phyloP scores from a whole-genome alignment of 140 eudicot species.

The Erigeron philadelphicus region DNA sequence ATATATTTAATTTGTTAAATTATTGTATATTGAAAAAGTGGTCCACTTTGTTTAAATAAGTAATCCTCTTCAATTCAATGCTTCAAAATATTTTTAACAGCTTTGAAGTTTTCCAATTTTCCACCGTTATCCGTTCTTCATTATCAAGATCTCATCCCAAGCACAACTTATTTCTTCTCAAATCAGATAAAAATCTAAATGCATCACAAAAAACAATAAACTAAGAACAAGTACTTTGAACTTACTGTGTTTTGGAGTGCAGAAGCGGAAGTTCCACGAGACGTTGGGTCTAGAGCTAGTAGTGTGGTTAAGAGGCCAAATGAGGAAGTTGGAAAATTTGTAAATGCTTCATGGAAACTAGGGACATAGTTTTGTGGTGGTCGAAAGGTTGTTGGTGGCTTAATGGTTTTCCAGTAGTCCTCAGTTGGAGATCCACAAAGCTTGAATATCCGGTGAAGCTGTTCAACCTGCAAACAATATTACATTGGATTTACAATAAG shows the following conservation, averaged over 20 bases:
- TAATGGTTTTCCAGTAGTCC: slow-evolving; percentile 64
- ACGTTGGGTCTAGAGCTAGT: slow-evolving; percentile 54
- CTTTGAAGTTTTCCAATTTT: no score
- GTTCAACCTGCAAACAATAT: slow-evolving; percentile 56
- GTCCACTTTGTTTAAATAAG: no score
- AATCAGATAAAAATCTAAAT: no score
- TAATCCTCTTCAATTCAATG: no score
- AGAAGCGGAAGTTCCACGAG: slow-evolving; percentile 62
- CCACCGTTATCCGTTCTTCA: no score
- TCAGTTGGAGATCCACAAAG: slow-evolving; percentile 83
- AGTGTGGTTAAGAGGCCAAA: slow-evolving; percentile 53
- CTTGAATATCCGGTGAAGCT: slow-evolving; percentile 76
- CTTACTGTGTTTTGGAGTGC: slow-evolving; percentile 70
- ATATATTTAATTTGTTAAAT: no score
- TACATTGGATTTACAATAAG: background rate
- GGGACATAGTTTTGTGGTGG: slow-evolving; percentile 62
- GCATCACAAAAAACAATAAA: background rate
- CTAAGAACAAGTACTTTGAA: background rate
- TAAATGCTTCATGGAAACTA: slow-evolving; percentile 53
- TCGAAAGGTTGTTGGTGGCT: slow-evolving; percentile 67
- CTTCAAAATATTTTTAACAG: no score
- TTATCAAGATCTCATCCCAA: no score
- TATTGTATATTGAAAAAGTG: no score
- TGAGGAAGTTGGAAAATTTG: slow-evolving; percentile 48
- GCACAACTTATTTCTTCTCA: no score